These are phyloP conservation scores for Phytophthora cryptogea DNA, from an alignment of 352 stramenopile species.

Conservation along the genomic window DNA sequence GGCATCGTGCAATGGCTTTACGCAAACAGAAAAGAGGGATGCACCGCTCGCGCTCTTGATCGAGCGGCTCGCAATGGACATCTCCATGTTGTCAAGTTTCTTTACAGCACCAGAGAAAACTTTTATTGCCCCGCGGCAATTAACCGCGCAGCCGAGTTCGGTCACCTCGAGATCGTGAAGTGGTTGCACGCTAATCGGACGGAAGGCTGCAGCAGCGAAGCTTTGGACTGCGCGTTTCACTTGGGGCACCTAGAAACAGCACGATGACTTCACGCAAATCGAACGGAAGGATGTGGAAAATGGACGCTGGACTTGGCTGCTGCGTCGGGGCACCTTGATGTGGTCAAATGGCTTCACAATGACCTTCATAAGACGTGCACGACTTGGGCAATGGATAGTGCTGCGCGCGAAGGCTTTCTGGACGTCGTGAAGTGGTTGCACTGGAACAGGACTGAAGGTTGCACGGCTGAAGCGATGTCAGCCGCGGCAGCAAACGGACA, in stretches of 20 bases:
- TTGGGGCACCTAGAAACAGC: constrained; percentile 18
- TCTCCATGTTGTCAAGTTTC: constrained; percentile 11
- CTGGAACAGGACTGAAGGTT: constrained; percentile 15
- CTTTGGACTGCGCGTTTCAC: constrained; percentile 20
- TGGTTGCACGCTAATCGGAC: constrained; percentile 21
- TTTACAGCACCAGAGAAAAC: constrained; percentile 4
- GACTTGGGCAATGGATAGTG: constrained; percentile 26
- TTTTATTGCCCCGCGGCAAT: constrained; percentile 28
- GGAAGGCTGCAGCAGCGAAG: constrained; percentile 23
- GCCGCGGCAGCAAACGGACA: constrained; percentile 22
- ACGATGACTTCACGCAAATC: constrained; percentile 17
- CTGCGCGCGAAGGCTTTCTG: constrained; percentile 19
- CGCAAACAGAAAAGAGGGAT: constrained; percentile 5
- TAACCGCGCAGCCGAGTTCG: constrained; percentile 23
- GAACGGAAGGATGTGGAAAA: constrained; percentile 16
- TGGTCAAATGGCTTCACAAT: constrained; percentile 28
- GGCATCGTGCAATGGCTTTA: constrained; percentile 18
- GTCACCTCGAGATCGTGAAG: constrained; percentile 23
- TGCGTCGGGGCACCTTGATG: constrained; percentile 15
- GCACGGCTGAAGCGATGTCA: constrained; percentile 21
- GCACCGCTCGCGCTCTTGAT: constrained; percentile 13
- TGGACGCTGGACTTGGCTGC: constrained; percentile 22
- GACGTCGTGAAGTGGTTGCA: constrained; percentile 28
- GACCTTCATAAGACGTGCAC: constrained; percentile 15
- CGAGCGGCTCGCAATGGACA: constrained; percentile 18